Base-by-base conservation (phyloP, 345 rosid genomes). In the Anastatica hierochuntica region DNA sequence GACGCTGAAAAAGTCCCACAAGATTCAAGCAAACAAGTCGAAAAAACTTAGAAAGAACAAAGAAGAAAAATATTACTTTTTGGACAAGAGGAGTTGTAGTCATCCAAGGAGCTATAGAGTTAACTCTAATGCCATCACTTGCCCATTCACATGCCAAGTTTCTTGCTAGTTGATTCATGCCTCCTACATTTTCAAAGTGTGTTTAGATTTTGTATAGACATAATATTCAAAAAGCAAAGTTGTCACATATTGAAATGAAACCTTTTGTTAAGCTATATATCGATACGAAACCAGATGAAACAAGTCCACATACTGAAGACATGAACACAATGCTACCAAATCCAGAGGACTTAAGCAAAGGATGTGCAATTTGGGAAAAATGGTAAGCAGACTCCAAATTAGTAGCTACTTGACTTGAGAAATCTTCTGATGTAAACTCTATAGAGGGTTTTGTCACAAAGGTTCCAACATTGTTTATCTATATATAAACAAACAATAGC, bases 381-480 rank as follows among this genome's bases (percentile, higher is more conserved):
- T 86, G 76, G 72, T 75, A 86, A 60, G 76, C 63, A 51, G 95
- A 83, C 64, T 83, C 88, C 14, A 86, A 73, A 58, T 86, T 86
- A 39, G 81, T 79, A 0, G 74, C 40, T 70, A 86, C 58, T 34
- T 80, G 81, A 56, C 35, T 38, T 6, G 86, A 74, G 56, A 78
- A 70, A 19, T 83, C 90, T 47, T 69, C 78, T 1, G 71, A 56
- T 8, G 75, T 83, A 59, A 67, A 70, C 49, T 83, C 88, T 3
- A 65, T 60, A 20, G 65, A 76, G 10, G 85, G 85, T 58, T 79
- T 86, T 55, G 78, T 66, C 14, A 79, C 69, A 43, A 71, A 74
- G 13, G 82, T 80, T 30, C 90, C 95, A n/a, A 79, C 90, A 63
- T 80, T 79, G 53, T 83, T 86, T 35, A 86, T 46, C 86, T 83